phyloP scores from a whole-genome alignment of 306 rosid genomes.

The Cicer arietinum region DNA sequence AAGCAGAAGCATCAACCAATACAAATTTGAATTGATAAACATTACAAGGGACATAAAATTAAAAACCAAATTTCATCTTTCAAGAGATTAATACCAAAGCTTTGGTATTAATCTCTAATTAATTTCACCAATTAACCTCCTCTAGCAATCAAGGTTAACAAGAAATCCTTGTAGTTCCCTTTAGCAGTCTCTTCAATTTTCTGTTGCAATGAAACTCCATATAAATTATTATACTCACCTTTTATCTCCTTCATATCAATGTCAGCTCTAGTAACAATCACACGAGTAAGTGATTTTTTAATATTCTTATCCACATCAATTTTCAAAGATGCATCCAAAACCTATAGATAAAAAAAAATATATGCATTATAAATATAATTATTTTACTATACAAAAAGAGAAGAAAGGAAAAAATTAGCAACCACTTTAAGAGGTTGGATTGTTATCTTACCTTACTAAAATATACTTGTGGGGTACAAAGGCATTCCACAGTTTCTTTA shows the following conservation, averaged over 20 bases:
- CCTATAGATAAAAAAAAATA: conserved; percentile 35
- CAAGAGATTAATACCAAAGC: background rate
- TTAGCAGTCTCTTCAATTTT: conserved; percentile 67
- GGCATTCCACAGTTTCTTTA: conserved; percentile 74
- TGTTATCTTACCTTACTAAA: conserved; percentile 63
- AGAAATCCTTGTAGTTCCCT: conserved; percentile 89
- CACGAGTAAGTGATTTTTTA: conserved; percentile 78
- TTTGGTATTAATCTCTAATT: background rate
- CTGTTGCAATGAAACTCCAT: conserved; percentile 62
- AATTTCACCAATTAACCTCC: conserved; percentile 45
- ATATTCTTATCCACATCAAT: conserved; percentile 61
- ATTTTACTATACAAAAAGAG: background rate
- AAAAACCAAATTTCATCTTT: conserved; percentile 19
- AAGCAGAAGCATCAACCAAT: conserved; percentile 6
- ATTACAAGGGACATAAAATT: conserved; percentile 3
- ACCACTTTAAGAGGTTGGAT: background rate
- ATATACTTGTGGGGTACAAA: conserved; percentile 68
- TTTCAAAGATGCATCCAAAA: conserved; percentile 64
- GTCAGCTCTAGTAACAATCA: conserved; percentile 84
- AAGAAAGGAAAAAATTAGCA: background rate
- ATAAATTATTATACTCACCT: conserved; percentile 54
- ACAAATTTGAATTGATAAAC: background rate
- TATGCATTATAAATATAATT: background rate
- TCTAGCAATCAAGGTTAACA: conserved; percentile 69
- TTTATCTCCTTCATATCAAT: conserved; percentile 70